phyloP scores from a whole-genome alignment of 805 yeast genomes.

The Metschnikowia gelsemii region DNA sequence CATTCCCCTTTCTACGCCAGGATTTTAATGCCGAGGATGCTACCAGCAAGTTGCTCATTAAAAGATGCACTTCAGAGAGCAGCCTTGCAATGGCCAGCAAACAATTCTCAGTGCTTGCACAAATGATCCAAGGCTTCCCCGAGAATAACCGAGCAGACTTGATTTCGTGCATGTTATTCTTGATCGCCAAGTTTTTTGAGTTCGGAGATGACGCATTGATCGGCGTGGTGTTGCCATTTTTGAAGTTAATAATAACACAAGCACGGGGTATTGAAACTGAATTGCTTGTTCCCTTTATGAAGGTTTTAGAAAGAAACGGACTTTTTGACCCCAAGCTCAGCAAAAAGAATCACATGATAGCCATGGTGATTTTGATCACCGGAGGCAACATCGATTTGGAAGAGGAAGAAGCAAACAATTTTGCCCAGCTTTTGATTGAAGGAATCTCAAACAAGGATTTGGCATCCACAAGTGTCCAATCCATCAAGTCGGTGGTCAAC shows the following conservation, averaged over 20 bases:
- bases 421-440: conserved; percentile 27
- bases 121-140: conserved; percentile 65
- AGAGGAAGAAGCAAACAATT: conserved; percentile 23
- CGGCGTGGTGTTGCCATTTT: conserved; percentile 49
- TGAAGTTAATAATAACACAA: conserved; percentile 35
- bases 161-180: conserved; percentile 63
- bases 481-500: conserved; percentile 57
- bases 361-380: conserved; percentile 36
- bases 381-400: conserved; percentile 32
- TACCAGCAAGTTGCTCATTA: conserved; percentile 27
- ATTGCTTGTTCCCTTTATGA: conserved; percentile 28
- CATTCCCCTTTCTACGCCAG: conserved; percentile 58
- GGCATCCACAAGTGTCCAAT: conserved; percentile 46
- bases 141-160: conserved; percentile 63
- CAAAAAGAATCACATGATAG: conserved; percentile 31
- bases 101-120: conserved; percentile 52
- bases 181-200: conserved; percentile 57
- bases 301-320: conserved; percentile 8
- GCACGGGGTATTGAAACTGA: conserved; percentile 17
- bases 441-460: conserved; percentile 24
- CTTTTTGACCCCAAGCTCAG: conserved; percentile 2
- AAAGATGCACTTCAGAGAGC: conserved; percentile 31
- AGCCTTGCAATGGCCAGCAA: conserved; percentile 48
- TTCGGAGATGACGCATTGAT: conserved; percentile 37
- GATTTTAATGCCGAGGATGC: conserved; percentile 36